Percentiles rank a stretch among this genome's conserved stretches.
These are phyloP conservation scores for Dioszegia hungarica DNA, from an alignment of 768 basidiomycete species.

Conservation along the genomic window DNA sequence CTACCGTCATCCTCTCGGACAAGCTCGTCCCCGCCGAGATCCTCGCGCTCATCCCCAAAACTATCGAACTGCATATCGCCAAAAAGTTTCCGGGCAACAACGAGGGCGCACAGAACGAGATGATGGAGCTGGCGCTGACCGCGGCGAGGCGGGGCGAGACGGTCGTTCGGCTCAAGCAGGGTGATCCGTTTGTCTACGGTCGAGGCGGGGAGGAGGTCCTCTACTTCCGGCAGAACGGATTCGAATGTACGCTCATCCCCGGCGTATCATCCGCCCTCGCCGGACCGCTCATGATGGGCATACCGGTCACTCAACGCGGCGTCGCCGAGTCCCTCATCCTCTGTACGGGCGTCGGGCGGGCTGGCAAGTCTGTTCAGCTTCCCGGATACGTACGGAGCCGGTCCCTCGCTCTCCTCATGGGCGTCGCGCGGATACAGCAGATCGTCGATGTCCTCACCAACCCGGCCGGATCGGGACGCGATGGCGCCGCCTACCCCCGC, in stretches of 20 bases:
- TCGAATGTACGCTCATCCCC: conserved; percentile 77
- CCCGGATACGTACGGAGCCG: conserved; percentile 79
- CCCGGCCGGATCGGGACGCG: conserved; percentile 37
- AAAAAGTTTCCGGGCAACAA: conserved; percentile 97
- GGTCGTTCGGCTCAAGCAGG: conserved; percentile 93
- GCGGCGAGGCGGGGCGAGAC: conserved; percentile 72
- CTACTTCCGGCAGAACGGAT: conserved; percentile 80
- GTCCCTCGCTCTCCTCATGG: conserved; percentile 87
- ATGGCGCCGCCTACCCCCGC: conserved; percentile 63
- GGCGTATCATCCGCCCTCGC: conserved; percentile 87
- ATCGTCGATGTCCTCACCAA: conserved; percentile 62
- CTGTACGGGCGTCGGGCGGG: conserved; percentile 87
- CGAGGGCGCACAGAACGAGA: conserved; percentile 86
- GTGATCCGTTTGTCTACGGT: conserved; percentile 92
- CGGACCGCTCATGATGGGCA: conserved; percentile 80
- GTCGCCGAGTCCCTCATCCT: conserved; percentile 83
- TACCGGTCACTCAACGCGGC: conserved; percentile 92
- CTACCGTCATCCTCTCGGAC: conserved; percentile 87
- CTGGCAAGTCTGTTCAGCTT: conserved; percentile 74
- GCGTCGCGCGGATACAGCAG: conserved; percentile 74
- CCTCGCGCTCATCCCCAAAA: conserved; percentile 71
- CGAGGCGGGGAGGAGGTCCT: conserved; percentile 91
- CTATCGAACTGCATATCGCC: conserved; percentile 71
- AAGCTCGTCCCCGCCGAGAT: conserved; percentile 91
- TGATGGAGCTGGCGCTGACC: conserved; percentile 86